phyloP scores from a whole-genome alignment of 495 filamentous ascomycete species.

The Podospora bellae-mahoneyi region DNA sequence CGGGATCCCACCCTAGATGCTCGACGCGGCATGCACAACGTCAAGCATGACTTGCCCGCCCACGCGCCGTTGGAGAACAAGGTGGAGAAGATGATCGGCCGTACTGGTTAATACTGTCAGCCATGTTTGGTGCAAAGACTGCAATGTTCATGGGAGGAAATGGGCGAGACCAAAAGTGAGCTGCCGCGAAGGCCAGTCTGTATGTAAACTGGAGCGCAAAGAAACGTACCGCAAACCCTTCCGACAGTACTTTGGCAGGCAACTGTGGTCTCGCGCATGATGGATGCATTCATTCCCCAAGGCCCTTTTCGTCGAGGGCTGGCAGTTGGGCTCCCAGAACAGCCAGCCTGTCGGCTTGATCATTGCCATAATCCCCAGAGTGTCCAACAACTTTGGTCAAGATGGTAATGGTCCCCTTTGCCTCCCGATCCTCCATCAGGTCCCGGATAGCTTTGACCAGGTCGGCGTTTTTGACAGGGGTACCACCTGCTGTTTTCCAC shows the following conservation, averaged over 20 bases:
- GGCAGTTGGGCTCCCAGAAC: slow-evolving; percentile 47
- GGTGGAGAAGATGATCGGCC: slow-evolving; percentile 12
- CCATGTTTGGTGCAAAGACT: neutral
- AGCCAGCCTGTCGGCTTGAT: slow-evolving; percentile 76
- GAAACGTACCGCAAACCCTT: neutral
- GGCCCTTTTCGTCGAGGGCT: slow-evolving; percentile 15
- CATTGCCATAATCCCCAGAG: slow-evolving; percentile 63
- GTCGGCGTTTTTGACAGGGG: slow-evolving; percentile 80
- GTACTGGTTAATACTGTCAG: neutral
- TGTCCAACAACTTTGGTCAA: slow-evolving; percentile 93
- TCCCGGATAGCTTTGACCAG: slow-evolving; percentile 68
- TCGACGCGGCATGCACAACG: neutral
- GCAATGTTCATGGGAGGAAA: neutral
- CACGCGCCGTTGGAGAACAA: slow-evolving; percentile 11
- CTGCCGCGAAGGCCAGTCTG: neutral
- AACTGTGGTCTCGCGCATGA: too few species aligned
- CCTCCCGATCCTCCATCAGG: slow-evolving; percentile 67
- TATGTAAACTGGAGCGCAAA: neutral
- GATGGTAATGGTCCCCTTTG: slow-evolving; percentile 56
- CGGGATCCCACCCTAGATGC: slow-evolving; percentile 2
- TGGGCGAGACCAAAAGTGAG: neutral
- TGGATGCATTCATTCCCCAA: neutral
- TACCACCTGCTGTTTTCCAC: slow-evolving; percentile 69
- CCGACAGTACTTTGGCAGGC: neutral
- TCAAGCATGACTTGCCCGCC: slow-evolving; percentile 1